Conservation (phyloP, 2,329 filamentous ascomycete species). For the Rhynchosporium agropyri region DNA sequence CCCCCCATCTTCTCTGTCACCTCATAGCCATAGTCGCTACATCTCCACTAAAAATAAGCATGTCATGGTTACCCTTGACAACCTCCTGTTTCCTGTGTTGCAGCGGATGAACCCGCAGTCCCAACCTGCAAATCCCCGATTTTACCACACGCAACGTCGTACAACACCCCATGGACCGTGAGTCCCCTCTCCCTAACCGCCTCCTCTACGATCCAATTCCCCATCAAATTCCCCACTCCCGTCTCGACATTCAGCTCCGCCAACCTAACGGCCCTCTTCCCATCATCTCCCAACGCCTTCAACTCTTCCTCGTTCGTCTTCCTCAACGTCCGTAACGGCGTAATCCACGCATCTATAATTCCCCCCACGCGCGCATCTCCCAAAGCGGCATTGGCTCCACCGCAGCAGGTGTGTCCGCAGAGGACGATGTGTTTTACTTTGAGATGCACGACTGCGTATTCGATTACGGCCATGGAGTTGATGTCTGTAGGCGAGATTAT, state of each 20-base stretch:
- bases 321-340: constrained; percentile 52
- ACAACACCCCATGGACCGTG: constrained; percentile 76
- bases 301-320: constrained; percentile 57
- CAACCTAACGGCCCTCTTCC: constrained; percentile 60
- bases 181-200: constrained; percentile 72
- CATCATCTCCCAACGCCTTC: constrained; percentile 54
- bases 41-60: constrained; percentile 52
- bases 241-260: constrained; percentile 77
- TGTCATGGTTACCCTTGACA: constrained; percentile 51
- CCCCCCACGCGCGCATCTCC: constrained; percentile 52
- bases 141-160: constrained; percentile 59
- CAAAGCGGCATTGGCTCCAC: constrained; percentile 65
- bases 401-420: constrained; percentile 69
- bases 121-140: constrained; percentile 54
- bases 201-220: constrained; percentile 69
- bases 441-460: constrained; percentile 75
- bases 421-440: constrained; percentile 72
- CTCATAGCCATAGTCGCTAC: constrained; percentile 45
- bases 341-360: constrained; percentile 58
- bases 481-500: constrained; percentile 75
- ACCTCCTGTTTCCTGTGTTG: constrained; percentile 24
- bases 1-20: constrained; percentile 25
- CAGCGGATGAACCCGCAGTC: constrained; percentile 26
- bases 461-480: constrained; percentile 73
- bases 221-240: constrained; percentile 67